Conservation (phyloP, 2,329 filamentous ascomycete genomes). For the Juglanconis oblonga region DNA sequence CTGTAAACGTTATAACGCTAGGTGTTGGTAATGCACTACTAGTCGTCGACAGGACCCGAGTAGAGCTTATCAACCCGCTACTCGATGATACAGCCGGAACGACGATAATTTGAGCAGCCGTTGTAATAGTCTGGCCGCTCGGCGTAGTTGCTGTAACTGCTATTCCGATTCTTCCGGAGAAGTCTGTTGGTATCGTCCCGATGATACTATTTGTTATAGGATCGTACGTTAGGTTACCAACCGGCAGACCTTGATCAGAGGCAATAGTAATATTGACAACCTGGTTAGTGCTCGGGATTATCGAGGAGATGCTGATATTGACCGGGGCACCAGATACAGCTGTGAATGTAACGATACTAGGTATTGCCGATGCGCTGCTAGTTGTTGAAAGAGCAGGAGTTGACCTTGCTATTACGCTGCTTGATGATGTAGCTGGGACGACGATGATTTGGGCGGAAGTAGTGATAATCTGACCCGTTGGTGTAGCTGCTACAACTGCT, state of each 20-base stretch:
- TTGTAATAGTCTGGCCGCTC: background rate
- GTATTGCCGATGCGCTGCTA: background rate
- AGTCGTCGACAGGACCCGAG: no score
- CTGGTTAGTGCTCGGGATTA: background rate
- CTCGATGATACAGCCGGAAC: no score
- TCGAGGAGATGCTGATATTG: background rate
- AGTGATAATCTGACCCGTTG: background rate
- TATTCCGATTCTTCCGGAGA: background rate
- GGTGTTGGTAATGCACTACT: background rate
- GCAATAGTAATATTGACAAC: background rate
- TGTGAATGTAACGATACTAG: background rate
- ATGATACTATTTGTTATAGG: background rate
- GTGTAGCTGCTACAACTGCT: background rate
- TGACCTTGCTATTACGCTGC: no score
- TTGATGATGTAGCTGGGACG: background rate
- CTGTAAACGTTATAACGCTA: background rate
- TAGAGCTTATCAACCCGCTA: no score
- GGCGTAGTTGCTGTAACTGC: background rate
- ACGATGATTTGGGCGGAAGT: background rate
- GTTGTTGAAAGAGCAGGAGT: no score
- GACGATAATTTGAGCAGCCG: background rate
- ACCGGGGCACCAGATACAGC: background rate
- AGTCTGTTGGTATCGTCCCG: background rate
- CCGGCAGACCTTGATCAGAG: no score
- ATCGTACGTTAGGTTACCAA: no score